Evolutionary conservation across 164 flowering plant species (phyloP).

Genomic region (Vitis riparia): DNA sequence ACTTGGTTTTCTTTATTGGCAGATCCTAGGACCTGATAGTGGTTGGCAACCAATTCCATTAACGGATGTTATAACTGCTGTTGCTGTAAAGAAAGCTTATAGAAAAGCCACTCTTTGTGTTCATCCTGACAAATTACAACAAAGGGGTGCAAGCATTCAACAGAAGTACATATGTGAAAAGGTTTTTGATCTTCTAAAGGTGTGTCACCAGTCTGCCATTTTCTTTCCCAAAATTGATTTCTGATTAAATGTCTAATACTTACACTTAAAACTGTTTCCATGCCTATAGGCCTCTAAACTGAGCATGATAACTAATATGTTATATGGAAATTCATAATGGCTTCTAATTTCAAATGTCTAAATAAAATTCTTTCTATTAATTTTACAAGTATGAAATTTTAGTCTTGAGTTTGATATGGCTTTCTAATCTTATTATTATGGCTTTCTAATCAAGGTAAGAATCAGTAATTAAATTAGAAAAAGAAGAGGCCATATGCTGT

Average conservation of each 20-base stretch:
- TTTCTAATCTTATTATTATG: no score
- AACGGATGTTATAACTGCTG: constrained; percentile 87
- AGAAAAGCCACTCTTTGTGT: constrained; percentile 93
- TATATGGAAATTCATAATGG: no score
- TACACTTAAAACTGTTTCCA: no score
- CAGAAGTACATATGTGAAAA: constrained; percentile 94
- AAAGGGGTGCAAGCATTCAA: constrained; percentile 87
- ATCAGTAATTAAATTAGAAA: no score
- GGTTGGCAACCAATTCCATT: constrained; percentile 95
- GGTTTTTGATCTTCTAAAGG: constrained; percentile 98
- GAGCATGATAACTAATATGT: no score
- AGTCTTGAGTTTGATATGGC: no score
- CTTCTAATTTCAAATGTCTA: no score
- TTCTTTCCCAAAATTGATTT: neutral
- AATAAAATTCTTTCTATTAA: no score
- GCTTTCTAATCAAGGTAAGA: no score
- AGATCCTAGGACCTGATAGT: constrained; percentile 94
- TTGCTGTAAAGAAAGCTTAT: constrained; percentile 90
- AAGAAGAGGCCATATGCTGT: no score
- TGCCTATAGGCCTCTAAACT: no score
- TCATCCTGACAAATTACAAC: constrained; percentile 97
- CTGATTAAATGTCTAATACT: neutral
- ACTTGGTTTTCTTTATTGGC: constrained; percentile 14
- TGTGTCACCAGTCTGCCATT: constrained; percentile 22
- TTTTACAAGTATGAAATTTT: no score